phyloP scores from a whole-genome alignment of 768 basidiomycete species.

The Boletus subcaerulescens region DNA sequence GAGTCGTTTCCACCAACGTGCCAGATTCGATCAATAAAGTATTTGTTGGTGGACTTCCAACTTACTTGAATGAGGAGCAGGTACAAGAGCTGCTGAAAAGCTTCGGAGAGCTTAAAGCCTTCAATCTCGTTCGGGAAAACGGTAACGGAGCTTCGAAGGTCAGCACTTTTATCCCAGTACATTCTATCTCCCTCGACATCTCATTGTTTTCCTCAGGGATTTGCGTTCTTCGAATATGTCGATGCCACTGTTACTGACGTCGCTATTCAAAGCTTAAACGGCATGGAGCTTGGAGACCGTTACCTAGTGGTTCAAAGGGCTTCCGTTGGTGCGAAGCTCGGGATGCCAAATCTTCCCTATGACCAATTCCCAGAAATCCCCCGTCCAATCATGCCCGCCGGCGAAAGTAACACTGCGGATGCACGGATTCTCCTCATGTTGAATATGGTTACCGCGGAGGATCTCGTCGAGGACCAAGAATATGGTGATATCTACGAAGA shows the following conservation, averaged over 20 bases:
- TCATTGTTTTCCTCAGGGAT: conserved; percentile 59
- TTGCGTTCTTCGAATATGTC: conserved; percentile 98
- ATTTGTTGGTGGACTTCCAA: conserved; percentile 93
- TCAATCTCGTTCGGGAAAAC: conserved; percentile 96
- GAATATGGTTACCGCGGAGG: conserved; percentile 97
- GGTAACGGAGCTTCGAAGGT: conserved; percentile 88
- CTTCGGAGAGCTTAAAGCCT: conserved; percentile 96
- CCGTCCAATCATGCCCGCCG: conserved; percentile 84
- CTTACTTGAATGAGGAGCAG: conserved; percentile 96
- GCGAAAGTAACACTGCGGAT: conserved; percentile 55
- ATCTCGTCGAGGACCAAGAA: conserved; percentile 85
- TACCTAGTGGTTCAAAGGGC: conserved; percentile 96
- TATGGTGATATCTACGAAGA: conserved; percentile 95
- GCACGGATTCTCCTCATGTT: conserved; percentile 93
- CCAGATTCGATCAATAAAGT: conserved; percentile 98
- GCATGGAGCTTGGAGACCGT: conserved; percentile 96
- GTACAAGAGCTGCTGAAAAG: conserved; percentile 97
- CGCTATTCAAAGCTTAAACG: conserved; percentile 93
- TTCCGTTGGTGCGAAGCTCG: conserved; percentile 86
- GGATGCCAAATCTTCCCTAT: conserved; percentile 63
- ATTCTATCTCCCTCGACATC: background rate
- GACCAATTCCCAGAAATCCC: conserved; percentile 83
- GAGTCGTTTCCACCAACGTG: conserved; percentile 94
- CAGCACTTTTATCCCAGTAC: conserved; percentile 8
- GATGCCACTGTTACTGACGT: conserved; percentile 88